Conservation (phyloP, 2,329 filamentous ascomycete species). For the Trichoderma koningii region DNA sequence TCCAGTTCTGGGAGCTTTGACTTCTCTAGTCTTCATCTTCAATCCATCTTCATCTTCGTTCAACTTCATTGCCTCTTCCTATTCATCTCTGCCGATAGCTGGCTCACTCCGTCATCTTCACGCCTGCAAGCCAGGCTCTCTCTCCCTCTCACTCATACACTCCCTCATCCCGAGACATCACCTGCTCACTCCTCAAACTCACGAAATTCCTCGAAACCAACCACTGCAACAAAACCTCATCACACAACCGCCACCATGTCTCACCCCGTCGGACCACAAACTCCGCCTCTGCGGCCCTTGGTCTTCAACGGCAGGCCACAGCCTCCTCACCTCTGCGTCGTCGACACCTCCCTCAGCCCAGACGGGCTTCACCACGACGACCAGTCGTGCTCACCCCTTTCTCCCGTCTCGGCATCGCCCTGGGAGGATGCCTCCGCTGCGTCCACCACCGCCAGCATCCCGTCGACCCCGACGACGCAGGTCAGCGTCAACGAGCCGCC, state of each 20-base stretch:
- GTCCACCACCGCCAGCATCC: slow-evolving; percentile 12
- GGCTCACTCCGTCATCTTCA: neutral
- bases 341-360: slow-evolving; percentile 16
- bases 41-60: neutral
- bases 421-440: slow-evolving; percentile 20
- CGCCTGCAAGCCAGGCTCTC: slow-evolving; percentile 4
- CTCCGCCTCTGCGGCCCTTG: slow-evolving; percentile 15
- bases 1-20: neutral
- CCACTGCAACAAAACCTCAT: neutral
- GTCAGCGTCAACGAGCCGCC: slow-evolving; percentile 13
- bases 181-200: neutral
- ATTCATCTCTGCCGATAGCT: slow-evolving; percentile 1
- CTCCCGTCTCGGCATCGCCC: slow-evolving; percentile 8
- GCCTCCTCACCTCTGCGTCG: slow-evolving; percentile 10
- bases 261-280: slow-evolving; percentile 5
- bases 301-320: neutral
- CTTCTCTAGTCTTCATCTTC: neutral
- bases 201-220: neutral
- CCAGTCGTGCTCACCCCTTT: slow-evolving; percentile 9
- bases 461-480: slow-evolving; percentile 16
- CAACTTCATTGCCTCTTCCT: neutral
- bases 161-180: neutral
- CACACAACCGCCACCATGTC: slow-evolving; percentile 1
- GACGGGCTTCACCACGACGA: neutral
- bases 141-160: neutral